These are phyloP conservation scores for Cryptomeria japonica DNA, from an alignment of 75 land plant genomes.

Conservation along the genomic window DNA sequence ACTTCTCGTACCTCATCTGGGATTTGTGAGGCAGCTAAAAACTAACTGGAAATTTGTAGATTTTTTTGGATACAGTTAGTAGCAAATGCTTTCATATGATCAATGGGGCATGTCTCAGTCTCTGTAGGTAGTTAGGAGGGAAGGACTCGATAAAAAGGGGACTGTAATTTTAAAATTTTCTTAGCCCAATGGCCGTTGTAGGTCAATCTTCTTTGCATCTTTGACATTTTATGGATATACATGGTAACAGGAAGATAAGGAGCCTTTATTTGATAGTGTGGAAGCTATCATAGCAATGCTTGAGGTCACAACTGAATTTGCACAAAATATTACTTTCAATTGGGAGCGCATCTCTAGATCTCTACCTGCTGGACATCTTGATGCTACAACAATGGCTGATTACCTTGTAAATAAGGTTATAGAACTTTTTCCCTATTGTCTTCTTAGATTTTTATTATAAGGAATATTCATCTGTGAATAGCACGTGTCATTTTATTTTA, in stretches of 20 bases:
- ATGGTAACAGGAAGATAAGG: conserved; percentile 88
- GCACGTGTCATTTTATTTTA: neutral
- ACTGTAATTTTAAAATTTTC: neutral
- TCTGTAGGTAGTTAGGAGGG: neutral
- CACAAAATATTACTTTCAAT: conserved; percentile 86
- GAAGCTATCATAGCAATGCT: conserved; percentile 78
- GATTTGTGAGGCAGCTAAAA: neutral
- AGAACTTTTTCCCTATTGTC: neutral
- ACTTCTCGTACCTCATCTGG: neutral
- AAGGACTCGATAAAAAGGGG: neutral
- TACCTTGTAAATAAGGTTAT: conserved; percentile 94
- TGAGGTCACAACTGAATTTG: conserved; percentile 94
- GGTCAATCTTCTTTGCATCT: neutral
- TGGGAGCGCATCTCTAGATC: conserved; percentile 65
- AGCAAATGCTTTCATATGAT: neutral
- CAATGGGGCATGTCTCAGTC: neutral
- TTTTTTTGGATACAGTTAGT: neutral
- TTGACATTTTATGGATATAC: conserved; percentile 5
- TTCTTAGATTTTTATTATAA: neutral
- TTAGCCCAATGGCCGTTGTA: neutral
- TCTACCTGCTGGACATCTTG: conserved; percentile 94
- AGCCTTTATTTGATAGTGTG: conserved; percentile 95
- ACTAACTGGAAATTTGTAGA: neutral
- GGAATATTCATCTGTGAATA: neutral
- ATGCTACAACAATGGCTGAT: conserved; percentile 99